Evolutionary conservation across 257 asterid species (phyloP).

Genomic region (Solanum ossicruentum): DNA sequence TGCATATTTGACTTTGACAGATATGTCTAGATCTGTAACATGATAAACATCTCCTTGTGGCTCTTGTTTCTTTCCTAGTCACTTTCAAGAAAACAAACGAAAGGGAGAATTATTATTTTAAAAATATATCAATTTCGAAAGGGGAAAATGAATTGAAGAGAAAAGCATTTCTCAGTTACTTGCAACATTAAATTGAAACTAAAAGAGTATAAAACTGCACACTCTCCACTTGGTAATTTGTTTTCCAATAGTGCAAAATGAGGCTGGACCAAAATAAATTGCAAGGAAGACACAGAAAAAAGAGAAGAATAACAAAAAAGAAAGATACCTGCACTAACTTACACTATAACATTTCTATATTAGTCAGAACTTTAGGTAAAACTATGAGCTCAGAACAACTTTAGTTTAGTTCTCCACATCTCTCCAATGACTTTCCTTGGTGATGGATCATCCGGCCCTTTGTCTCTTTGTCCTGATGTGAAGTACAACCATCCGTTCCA

Average conservation of each 20-base stretch:
- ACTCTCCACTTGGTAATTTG: not conserved
- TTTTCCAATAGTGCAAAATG: not conserved
- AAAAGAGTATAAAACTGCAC: not conserved
- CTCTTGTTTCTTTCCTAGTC: not conserved
- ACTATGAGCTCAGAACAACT: slow-evolving; percentile 20
- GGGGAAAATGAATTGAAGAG: not conserved
- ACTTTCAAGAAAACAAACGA: not conserved
- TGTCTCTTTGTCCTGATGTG: slow-evolving; percentile 91
- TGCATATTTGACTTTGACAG: not conserved
- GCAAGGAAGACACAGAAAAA: not conserved
- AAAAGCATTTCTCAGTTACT: not conserved
- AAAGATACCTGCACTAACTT: not conserved
- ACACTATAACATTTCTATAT: not conserved
- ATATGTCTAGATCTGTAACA: not conserved
- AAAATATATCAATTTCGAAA: not conserved
- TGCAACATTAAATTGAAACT: not conserved
- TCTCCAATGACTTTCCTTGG: slow-evolving; percentile 86
- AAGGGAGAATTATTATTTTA: not conserved
- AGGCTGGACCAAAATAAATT: not conserved
- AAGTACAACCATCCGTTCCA: slow-evolving; percentile 91
- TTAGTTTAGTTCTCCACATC: slow-evolving; percentile 78
- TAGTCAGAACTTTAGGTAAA: not conserved
- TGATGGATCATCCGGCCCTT: slow-evolving; percentile 70
- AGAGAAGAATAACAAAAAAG: not conserved
- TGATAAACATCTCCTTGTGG: not conserved